A percentile compares a stretch with the other conserved stretches of the same genome.
These are phyloP conservation scores for Fomitopsis palustris DNA, from an alignment of 1,284 basidiomycete genomes.

Conservation along the genomic window DNA sequence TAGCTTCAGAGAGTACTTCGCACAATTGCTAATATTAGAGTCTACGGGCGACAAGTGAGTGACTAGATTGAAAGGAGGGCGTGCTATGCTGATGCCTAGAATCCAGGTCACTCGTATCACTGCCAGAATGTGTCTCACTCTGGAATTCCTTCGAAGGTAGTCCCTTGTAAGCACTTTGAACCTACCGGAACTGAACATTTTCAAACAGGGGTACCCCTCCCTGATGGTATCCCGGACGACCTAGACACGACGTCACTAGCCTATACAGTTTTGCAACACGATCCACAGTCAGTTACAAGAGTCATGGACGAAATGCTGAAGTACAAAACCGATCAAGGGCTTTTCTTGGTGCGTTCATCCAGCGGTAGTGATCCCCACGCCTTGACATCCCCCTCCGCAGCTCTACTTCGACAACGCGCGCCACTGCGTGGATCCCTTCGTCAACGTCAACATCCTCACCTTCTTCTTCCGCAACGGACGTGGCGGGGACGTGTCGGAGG, in stretches of 20 bases:
- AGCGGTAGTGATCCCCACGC: background rate
- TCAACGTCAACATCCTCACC: constrained; percentile 44
- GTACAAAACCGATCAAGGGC: constrained; percentile 42
- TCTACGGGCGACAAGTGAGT: constrained; percentile 40
- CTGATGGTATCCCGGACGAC: constrained; percentile 35
- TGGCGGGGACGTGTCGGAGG: constrained; percentile 38
- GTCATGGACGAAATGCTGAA: constrained; percentile 53
- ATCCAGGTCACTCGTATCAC: constrained; percentile 35
- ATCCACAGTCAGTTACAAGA: constrained; percentile 30
- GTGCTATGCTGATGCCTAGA: background rate
- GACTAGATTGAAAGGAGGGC: too few species aligned
- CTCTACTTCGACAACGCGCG: constrained; percentile 49
- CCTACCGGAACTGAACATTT: background rate
- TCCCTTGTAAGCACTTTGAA: background rate
- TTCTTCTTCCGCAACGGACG: constrained; percentile 47
- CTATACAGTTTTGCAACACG: constrained; percentile 34
- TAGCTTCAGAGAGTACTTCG: constrained; percentile 45
- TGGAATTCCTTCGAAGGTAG: constrained; percentile 53
- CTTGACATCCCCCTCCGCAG: constrained; percentile 18
- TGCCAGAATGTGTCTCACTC: constrained; percentile 36
- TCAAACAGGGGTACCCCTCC: background rate
- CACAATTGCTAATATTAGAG: constrained; percentile 51
- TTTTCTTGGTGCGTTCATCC: constrained; percentile 34
- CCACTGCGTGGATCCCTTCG: constrained; percentile 48
- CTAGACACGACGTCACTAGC: constrained; percentile 49